These are phyloP conservation scores for Xylaria flabelliformis DNA, from an alignment of 495 filamentous ascomycete species.

Conservation along the genomic window DNA sequence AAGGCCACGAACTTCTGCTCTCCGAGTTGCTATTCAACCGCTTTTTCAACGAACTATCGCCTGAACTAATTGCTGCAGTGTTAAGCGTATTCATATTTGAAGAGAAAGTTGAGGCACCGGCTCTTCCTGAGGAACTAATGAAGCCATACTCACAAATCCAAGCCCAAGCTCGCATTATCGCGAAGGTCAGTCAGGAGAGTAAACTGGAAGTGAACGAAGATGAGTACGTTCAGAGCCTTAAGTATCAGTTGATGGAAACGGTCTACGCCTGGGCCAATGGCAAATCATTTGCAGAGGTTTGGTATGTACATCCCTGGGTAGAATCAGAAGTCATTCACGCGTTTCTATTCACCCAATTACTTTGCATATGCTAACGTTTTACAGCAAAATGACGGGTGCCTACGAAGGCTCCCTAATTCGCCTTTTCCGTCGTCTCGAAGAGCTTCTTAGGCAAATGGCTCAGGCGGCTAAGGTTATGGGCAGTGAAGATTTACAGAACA, in stretches of 20 bases:
- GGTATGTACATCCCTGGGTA: slow-evolving; percentile 64
- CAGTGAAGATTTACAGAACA: slow-evolving; percentile 86
- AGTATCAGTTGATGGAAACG: slow-evolving; percentile 94
- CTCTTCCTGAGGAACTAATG: slow-evolving; percentile 78
- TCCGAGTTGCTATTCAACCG: slow-evolving; percentile 94
- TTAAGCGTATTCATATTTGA: slow-evolving; percentile 96
- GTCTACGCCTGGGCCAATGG: slow-evolving; percentile 94
- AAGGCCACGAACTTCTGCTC: slow-evolving; percentile 83
- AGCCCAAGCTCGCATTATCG: slow-evolving; percentile 80
- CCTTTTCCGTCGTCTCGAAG: slow-evolving; percentile 92
- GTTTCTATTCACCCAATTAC: neutral
- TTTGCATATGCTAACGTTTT: slow-evolving; percentile 34
- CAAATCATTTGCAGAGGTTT: slow-evolving; percentile 90
- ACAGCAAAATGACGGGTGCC: slow-evolving; percentile 95
- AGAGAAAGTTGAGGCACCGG: slow-evolving; percentile 81
- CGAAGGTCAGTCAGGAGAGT: slow-evolving; percentile 91
- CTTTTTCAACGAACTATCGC: slow-evolving; percentile 94
- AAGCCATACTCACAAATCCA: slow-evolving; percentile 88
- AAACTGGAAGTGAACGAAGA: slow-evolving; percentile 91
- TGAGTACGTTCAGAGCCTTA: slow-evolving; percentile 86
- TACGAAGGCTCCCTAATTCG: slow-evolving; percentile 97
- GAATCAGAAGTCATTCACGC: neutral
- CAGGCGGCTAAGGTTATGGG: slow-evolving; percentile 98
- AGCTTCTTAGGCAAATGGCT: slow-evolving; percentile 96
- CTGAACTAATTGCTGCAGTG: slow-evolving; percentile 82